Conservation (phyloP, 163 green algal genomes). For the Volvox carteri region DNA sequence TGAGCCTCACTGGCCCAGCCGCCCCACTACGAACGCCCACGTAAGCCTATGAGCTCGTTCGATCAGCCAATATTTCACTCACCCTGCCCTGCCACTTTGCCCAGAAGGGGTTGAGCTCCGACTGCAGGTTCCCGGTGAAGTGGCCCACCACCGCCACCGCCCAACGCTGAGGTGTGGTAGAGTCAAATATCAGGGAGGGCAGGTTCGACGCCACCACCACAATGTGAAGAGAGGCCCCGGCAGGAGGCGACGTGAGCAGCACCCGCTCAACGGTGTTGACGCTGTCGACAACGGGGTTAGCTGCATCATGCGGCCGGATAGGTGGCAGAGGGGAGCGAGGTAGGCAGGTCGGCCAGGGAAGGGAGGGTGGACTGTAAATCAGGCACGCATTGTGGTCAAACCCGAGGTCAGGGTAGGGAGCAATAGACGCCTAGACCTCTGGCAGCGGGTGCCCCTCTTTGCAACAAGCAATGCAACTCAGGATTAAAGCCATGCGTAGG, state of each 20-base stretch:
- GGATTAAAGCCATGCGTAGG: too few species aligned
- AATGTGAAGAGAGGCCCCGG: constrained; percentile 3
- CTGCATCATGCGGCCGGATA: background rate
- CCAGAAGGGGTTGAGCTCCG: constrained; percentile 27
- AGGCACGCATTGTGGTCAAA: background rate
- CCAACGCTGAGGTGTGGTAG: constrained; percentile 24
- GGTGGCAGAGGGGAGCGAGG: background rate
- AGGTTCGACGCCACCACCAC: background rate
- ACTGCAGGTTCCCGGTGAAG: background rate
- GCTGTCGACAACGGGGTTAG: background rate
- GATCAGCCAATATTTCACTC: too few species aligned
- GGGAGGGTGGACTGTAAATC: background rate
- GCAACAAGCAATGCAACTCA: background rate
- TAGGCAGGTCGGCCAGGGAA: background rate
- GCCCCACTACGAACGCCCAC: background rate
- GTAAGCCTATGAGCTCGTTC: background rate
- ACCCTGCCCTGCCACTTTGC: background rate
- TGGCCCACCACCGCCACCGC: constrained; percentile 27
- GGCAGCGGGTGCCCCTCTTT: background rate
- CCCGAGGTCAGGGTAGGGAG: background rate
- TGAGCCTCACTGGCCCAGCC: too few species aligned
- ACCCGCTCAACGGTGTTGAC: constrained; percentile 29
- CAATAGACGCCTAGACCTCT: background rate
- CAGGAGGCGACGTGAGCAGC: background rate
- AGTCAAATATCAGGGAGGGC: background rate